A percentile compares a stretch with the other conserved stretches of the same genome.
Conservation (phyloP, 345 rosid genomes). For the Pistacia vera region DNA sequence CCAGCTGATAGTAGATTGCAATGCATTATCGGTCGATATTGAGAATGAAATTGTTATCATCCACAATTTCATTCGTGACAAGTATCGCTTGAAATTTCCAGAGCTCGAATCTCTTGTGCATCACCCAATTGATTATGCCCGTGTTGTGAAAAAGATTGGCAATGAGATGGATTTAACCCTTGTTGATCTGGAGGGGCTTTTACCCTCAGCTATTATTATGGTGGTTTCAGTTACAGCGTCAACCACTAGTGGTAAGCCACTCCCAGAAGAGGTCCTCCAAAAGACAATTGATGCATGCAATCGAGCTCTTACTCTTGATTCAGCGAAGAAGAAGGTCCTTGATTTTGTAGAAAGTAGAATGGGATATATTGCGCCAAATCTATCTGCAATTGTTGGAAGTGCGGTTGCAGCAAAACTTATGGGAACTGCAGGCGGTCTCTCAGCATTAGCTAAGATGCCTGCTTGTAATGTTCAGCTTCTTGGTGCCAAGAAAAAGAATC, state of each 20-base stretch:
- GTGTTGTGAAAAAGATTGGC: conserved; percentile 87
- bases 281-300: conserved; percentile 89
- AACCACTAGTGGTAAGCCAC: conserved; percentile 90
- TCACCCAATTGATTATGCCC: conserved; percentile 92
- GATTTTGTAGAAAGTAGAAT: conserved; percentile 95
- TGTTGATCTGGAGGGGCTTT: conserved; percentile 84
- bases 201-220: conserved; percentile 90
- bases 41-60: conserved; percentile 90
- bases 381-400: conserved; percentile 89
- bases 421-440: conserved; percentile 97
- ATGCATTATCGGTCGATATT: conserved; percentile 81
- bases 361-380: conserved; percentile 97
- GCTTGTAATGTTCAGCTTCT: conserved; percentile 96
- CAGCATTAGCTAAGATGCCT: conserved; percentile 93
- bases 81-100: conserved; percentile 80
- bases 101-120: conserved; percentile 94
- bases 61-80: conserved; percentile 89
- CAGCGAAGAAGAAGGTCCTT: conserved; percentile 80
- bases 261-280: conserved; percentile 78
- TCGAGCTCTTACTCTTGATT: conserved; percentile 81
- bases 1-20: conserved; percentile 90
- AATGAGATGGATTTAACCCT: conserved; percentile 87
- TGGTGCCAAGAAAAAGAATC: conserved; percentile 90
- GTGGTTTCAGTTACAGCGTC: conserved; percentile 93
- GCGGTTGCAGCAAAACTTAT: conserved; percentile 97